Evolutionary conservation across 306 rosid genomes (phyloP).

Genomic region (Parietaria judaica): DNA sequence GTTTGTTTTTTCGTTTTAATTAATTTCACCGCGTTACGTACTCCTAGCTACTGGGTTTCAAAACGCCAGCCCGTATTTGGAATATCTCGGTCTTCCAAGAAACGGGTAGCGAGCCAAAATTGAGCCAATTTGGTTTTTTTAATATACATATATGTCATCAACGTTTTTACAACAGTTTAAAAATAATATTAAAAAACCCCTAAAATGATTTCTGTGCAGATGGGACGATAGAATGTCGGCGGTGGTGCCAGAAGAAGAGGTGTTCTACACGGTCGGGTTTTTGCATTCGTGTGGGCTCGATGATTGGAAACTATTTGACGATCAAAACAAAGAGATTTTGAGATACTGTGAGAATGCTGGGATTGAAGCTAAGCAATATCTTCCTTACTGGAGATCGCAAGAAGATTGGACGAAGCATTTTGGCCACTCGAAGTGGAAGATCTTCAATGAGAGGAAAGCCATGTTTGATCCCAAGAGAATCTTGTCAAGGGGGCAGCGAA

Average conservation of each 20-base stretch:
- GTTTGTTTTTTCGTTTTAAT: too few relatives aligned
- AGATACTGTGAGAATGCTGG: slow-evolving; percentile 44
- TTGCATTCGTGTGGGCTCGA: slow-evolving; percentile 68
- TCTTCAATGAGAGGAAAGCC: slow-evolving; percentile 43
- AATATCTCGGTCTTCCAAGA: background rate
- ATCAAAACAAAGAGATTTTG: slow-evolving; percentile 58
- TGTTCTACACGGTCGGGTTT: slow-evolving; percentile 70
- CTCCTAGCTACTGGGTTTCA: too few relatives aligned
- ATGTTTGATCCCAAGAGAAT: slow-evolving; percentile 76
- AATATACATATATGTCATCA: too few relatives aligned
- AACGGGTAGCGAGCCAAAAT: too few relatives aligned
- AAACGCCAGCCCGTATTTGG: background rate
- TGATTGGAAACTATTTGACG: slow-evolving; percentile 52
- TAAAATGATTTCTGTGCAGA: slow-evolving; percentile 32
- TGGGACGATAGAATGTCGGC: slow-evolving; percentile 81
- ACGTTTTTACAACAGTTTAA: too few relatives aligned
- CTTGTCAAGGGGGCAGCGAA: slow-evolving; percentile 83
- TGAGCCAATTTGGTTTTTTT: too few relatives aligned
- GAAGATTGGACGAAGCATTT: slow-evolving; percentile 69
- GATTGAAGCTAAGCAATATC: slow-evolving; percentile 61
- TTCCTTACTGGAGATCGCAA: slow-evolving; percentile 44
- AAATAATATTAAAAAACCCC: too few relatives aligned
- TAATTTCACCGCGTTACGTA: too few relatives aligned
- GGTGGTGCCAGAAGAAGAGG: slow-evolving; percentile 63
- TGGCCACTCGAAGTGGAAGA: slow-evolving; percentile 54